phyloP scores from a whole-genome alignment of 2,329 filamentous ascomycete species.

The Verticillium nubilum region DNA sequence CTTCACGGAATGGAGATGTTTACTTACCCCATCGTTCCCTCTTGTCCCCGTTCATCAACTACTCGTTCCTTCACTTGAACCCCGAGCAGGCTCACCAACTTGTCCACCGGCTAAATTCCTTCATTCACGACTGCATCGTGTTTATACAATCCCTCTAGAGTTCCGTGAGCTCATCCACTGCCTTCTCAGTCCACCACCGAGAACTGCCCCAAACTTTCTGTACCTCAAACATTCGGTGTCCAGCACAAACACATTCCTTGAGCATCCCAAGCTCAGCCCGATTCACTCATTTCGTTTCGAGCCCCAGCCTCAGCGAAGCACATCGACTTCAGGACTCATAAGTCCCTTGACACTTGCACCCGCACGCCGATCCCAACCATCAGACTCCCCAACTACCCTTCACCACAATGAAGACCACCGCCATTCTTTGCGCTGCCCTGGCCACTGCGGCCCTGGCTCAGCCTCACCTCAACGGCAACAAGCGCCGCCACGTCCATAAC shows the following conservation, averaged over 20 bases:
- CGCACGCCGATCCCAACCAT: background rate
- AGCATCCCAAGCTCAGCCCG: background rate
- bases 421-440: slow-evolving; percentile 33
- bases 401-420: slow-evolving; percentile 37
- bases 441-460: slow-evolving; percentile 43
- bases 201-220: background rate
- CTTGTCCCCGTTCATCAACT: background rate
- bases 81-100: slow-evolving; percentile 1
- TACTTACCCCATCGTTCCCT: background rate
- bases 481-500: slow-evolving; percentile 28
- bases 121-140: background rate
- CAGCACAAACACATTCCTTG: slow-evolving; percentile 9
- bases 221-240: background rate
- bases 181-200: background rate
- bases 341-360: background rate
- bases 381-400: slow-evolving; percentile 1
- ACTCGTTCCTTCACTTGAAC: background rate
- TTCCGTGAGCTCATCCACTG: background rate
- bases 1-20: background rate
- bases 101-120: background rate
- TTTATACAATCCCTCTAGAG: background rate
- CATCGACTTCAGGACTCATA: background rate
- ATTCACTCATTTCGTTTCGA: slow-evolving; percentile 11
- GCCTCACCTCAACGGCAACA: slow-evolving; percentile 35
- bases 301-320: slow-evolving; percentile 4